These are phyloP conservation scores for Volvox reticuliferus DNA, from an alignment of 139 green algal genomes.

Conservation along the genomic window DNA sequence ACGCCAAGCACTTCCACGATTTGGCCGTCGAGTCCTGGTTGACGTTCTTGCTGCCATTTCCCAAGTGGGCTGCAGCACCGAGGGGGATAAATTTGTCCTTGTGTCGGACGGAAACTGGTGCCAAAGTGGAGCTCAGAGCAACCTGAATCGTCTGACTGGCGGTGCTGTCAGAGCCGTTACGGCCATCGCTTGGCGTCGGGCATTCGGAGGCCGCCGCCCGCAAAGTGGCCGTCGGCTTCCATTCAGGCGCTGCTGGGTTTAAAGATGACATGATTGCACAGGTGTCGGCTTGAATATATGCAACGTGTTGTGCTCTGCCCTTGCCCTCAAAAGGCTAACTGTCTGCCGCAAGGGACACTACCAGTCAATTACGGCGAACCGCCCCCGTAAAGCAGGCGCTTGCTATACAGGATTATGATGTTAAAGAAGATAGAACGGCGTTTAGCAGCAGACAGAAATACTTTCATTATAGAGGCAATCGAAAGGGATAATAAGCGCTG, in stretches of 20 bases:
- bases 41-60: background rate
- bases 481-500: background rate
- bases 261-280: slow-evolving; percentile 8
- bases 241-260: slow-evolving; percentile 18
- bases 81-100: slow-evolving; percentile 12
- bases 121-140: background rate
- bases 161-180: background rate
- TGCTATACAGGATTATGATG: background rate
- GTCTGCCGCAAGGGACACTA: background rate
- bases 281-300: background rate
- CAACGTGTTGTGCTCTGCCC: background rate
- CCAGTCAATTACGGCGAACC: background rate
- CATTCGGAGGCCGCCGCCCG: slow-evolving; percentile 13
- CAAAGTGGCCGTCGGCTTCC: background rate
- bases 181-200: background rate
- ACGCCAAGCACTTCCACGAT: background rate
- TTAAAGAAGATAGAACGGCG: background rate
- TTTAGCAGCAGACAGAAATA: background rate
- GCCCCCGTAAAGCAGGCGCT: slow-evolving; percentile 24
- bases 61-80: background rate
- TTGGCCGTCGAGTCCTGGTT: background rate
- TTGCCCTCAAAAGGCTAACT: background rate
- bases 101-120: background rate
- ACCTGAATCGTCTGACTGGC: background rate
- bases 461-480: background rate